Evolutionary conservation across 148 eudicot genomes (phyloP), one percentile per base, ranked within the genome.

Genomic region (Rhododendron ferrugineum): DNA sequence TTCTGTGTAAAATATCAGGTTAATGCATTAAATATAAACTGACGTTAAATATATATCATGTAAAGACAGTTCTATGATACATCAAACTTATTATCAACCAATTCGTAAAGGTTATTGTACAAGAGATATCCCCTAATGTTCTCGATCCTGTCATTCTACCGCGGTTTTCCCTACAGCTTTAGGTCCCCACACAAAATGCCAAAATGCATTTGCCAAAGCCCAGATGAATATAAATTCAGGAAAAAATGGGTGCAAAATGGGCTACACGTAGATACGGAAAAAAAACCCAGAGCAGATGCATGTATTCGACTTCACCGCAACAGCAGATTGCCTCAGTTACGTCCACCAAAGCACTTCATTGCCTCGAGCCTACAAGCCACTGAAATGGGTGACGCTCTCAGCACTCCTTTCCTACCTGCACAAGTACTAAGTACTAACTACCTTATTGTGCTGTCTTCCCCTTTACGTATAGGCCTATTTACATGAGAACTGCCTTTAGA

Each of bases 51-150:
- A 20, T 62, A 62, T 62, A 77, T 52, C 79, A 28, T 83, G 80
- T 52, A 62, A 62, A n/a, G 20, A 22, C 15, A 32, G 32, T 68
- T 32, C 26, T 60, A 74, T 78, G 60, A n/a, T 46, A 83, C 8
- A 50, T 84, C 50, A 11, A 84, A 84, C 28, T 84, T 52, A 75
- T 32, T 50, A 73, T 42, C 68, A 54, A 52, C 77, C 20, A 70
- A 28, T 11, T 11, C 14, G 36, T 70, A 70, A 30, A 30, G 9
- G 75, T 4, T 73, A 52, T 34, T 11, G 23, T 36, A 74, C 23
- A 74, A 74, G 20, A 52, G 60, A 22, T 74, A 32, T 60, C 64
- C 40, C 76, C 34, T 18, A 70, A 32, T 28, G 9, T 56, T 18
- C 7, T 56, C 0, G 7, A 16, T 56, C 62, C n/a, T 56, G 62